These are phyloP conservation scores for Teratosphaeria zuluensis DNA, from an alignment of 2,329 filamentous ascomycete genomes.

Conservation along the genomic window DNA sequence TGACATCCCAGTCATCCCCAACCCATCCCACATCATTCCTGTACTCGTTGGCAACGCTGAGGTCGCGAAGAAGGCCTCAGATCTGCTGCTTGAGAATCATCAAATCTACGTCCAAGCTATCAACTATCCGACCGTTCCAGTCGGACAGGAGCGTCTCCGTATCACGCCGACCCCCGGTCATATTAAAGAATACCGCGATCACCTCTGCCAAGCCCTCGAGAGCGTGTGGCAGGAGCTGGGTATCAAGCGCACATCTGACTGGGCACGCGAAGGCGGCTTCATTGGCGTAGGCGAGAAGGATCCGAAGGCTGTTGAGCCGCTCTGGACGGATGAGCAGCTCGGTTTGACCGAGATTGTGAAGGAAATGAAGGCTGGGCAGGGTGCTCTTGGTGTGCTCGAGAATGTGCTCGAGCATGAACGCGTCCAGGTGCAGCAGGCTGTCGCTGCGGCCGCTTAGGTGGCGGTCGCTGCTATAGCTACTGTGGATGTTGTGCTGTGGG, in stretches of 20 bases:
- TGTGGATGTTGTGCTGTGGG: neutral
- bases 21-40: conserved; percentile 92
- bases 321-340: conserved; percentile 88
- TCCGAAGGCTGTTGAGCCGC: conserved; percentile 52
- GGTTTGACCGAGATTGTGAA: conserved; percentile 58
- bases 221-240: conserved; percentile 79
- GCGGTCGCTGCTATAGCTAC: neutral
- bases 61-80: conserved; percentile 81
- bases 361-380: conserved; percentile 45
- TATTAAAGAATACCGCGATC: conserved; percentile 70
- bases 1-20: conserved; percentile 94
- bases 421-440: conserved; percentile 32
- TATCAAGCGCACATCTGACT: conserved; percentile 88
- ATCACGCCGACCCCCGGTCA: conserved; percentile 96
- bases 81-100: conserved; percentile 82
- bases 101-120: conserved; percentile 97
- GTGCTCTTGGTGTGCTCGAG: conserved; percentile 38
- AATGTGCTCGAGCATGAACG: conserved; percentile 38
- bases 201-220: conserved; percentile 75
- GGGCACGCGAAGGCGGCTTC: conserved; percentile 85
- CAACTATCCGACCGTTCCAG: conserved; percentile 96
- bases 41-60: conserved; percentile 90
- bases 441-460: conserved; percentile 30
- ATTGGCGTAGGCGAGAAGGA: conserved; percentile 77
- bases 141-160: conserved; percentile 92